Base-by-base conservation (phyloP, 176 grass and related monocot genomes). In the Miscanthus lutarioriparius region DNA sequence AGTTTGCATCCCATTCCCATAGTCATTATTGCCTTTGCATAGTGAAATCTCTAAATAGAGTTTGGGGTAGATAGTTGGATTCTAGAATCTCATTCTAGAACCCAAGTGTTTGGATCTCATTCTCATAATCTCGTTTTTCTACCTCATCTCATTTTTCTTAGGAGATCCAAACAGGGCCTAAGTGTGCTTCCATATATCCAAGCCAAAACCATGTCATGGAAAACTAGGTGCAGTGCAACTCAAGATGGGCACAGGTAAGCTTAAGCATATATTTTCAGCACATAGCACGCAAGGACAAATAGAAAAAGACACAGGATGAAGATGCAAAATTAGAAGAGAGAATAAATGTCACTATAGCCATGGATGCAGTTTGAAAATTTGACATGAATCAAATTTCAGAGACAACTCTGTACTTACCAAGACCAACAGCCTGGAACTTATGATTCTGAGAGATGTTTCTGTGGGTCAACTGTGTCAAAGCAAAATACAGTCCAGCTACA, bases 401-500 rank as follows among this genome's bases (percentile, higher is more conserved):
- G 6, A 70, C 10, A 80, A 53, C 45, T 26, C 36, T 68, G 40
- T 28, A 84, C 94, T 87, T 83, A 94, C 97, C 93, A 85, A 99
- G 93, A 90, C 96, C 96, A 88, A 96, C 96, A 84, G 93, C 96
- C 75, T 99, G 96, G 80, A 99, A 99, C 76, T 99, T 99, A 70
- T 99, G 96, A 66, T 94, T 99, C 87, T 99, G 96, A 56, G 96
- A 96, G 67, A 99, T 99, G 81, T 99, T 99, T 91, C 96, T 93
- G 86, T 99, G 97, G 77, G 91, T 94, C 84, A 99, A 88, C 66
- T 96, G 96, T 67, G 96, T 96, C 87, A 99, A 84, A 81, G 90
- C 89, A 85, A 96, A 99, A 94, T 99, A 99, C 82, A 99, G 91
- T 51, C 93, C 96, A 92, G 93, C 96, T 67, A 96, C 93, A 88